A percentile compares a stretch with the other conserved stretches of the same genome.
These are phyloP conservation scores for Fennellomyces sp. DNA, from an alignment of 371 early-diverging fungal genomes.

Conservation along the genomic window DNA sequence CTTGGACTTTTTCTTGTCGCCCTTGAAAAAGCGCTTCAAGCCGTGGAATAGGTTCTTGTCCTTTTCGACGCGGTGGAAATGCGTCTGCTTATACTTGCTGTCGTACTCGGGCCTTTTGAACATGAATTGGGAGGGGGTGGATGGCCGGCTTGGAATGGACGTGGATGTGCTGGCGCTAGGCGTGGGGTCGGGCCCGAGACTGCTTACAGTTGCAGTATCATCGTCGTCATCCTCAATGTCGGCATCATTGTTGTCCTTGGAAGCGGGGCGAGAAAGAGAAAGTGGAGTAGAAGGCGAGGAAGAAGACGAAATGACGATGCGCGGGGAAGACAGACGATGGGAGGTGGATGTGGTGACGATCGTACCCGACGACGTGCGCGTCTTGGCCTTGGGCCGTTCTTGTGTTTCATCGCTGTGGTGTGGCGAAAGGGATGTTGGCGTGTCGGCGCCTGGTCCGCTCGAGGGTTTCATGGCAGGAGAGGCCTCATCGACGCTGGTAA, in stretches of 20 bases:
- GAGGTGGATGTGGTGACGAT: neutral
- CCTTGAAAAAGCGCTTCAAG: conserved; percentile 39
- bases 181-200: neutral
- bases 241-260: conserved; percentile 5
- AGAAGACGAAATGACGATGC: conserved; percentile 13
- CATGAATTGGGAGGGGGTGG: conserved; percentile 32
- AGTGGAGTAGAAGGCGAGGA: conserved; percentile 14
- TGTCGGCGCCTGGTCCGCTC: conserved; percentile 9
- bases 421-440: conserved; percentile 23
- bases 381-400: neutral
- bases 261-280: conserved; percentile 17
- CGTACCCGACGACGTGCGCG: neutral
- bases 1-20: neutral
- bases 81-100: conserved; percentile 26
- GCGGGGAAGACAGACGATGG: conserved; percentile 1
- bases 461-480: conserved; percentile 10
- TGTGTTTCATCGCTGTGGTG: conserved; percentile 15
- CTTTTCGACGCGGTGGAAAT: conserved; percentile 27
- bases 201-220: neutral
- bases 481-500: conserved; percentile 12
- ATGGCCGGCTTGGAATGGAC: conserved; percentile 21
- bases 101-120: conserved; percentile 31
- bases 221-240: neutral
- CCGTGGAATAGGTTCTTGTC: conserved; percentile 39
- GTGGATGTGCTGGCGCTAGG: conserved; percentile 7